These are phyloP conservation scores for Emergomyces africanus DNA, from an alignment of 2,329 filamentous ascomycete genomes.

Conservation along the genomic window DNA sequence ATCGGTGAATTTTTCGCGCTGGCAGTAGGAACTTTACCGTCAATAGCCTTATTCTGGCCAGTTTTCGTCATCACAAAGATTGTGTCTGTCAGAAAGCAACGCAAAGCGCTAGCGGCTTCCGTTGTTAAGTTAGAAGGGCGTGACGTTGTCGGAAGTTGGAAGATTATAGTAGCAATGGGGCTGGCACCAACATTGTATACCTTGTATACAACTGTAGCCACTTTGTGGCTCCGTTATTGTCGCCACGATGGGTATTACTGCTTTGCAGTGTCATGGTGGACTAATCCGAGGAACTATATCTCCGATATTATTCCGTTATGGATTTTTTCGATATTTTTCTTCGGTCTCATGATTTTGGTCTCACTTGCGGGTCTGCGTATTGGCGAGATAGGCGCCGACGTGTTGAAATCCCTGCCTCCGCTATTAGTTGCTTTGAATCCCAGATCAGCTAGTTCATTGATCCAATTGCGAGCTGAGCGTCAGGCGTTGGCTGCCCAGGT, in stretches of 20 bases:
- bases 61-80: constrained; percentile 63
- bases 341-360: constrained; percentile 61
- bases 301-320: constrained; percentile 60
- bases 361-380: constrained; percentile 76
- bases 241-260: constrained; percentile 49
- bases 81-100: constrained; percentile 60
- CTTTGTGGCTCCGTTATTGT: constrained; percentile 58
- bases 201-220: constrained; percentile 55
- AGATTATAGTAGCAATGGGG: constrained; percentile 60
- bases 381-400: constrained; percentile 84
- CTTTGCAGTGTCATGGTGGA: constrained; percentile 5
- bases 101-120: constrained; percentile 59
- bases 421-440: constrained; percentile 66
- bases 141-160: constrained; percentile 75
- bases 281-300: constrained; percentile 32
- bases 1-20: constrained; percentile 58
- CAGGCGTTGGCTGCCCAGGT: constrained; percentile 59
- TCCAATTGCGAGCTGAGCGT: constrained; percentile 54
- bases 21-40: constrained; percentile 60
- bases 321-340: constrained; percentile 53
- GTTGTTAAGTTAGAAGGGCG: constrained; percentile 65
- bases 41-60: constrained; percentile 62
- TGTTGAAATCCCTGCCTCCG: constrained; percentile 71
- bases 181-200: constrained; percentile 64
- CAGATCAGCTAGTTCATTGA: constrained; percentile 59